Conservation (phyloP, 192 early-diverging fungal genomes). For the Rhizophlyctis rosea region DNA sequence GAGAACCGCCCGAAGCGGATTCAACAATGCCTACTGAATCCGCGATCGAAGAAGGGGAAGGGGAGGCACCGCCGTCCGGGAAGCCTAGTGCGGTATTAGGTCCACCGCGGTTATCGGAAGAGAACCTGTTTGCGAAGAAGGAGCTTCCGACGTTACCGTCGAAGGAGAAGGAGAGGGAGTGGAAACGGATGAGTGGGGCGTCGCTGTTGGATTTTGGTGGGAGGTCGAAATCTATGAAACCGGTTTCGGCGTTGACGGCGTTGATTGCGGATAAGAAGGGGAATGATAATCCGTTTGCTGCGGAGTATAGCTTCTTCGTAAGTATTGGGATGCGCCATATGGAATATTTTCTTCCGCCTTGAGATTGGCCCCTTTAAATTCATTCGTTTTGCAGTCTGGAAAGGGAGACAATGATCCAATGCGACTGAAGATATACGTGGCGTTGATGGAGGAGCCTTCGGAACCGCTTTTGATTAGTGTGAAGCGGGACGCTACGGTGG, state of each 20-base stretch:
- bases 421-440: constrained; percentile 40
- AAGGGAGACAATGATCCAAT: constrained; percentile 42
- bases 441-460: constrained; percentile 28
- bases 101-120: no score
- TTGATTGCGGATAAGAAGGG: constrained; percentile 33
- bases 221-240: no score
- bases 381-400: constrained; percentile 27
- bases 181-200: constrained; percentile 9
- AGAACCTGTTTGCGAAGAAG: constrained; percentile 22
- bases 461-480: constrained; percentile 63
- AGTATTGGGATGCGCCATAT: constrained; percentile 13
- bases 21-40: background rate
- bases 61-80: background rate
- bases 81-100: no score
- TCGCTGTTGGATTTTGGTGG: background rate
- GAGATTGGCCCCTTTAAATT: constrained; percentile 1
- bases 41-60: constrained; percentile 3
- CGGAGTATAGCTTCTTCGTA: constrained; percentile 42
- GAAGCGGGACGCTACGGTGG: constrained; percentile 75
- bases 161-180: background rate
- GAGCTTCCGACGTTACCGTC: background rate
- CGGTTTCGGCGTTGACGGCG: constrained; percentile 33
- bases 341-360: background rate
- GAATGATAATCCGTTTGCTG: constrained; percentile 43
- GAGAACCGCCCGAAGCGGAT: background rate